phyloP scores from a whole-genome alignment of 768 basidiomycete genomes.

The Phlegmacium glaucopus region DNA sequence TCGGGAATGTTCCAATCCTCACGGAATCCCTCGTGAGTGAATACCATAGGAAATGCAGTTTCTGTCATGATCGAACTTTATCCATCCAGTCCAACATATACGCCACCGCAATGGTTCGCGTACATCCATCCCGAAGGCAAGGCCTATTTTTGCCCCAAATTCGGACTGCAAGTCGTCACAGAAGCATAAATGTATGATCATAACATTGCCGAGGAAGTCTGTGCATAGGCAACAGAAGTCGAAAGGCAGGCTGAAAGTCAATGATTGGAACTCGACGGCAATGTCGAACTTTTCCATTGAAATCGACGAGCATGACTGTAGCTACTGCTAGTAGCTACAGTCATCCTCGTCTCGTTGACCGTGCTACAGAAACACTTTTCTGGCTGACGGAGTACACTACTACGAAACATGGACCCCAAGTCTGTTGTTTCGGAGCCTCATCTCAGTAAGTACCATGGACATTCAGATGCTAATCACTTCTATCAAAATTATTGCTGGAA shows the following conservation, averaged over 20 bases:
- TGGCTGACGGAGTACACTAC: conserved; percentile 51
- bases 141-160: conserved; percentile 42
- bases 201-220: conserved; percentile 31
- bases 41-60: neutral
- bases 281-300: conserved; percentile 55
- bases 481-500: conserved; percentile 42
- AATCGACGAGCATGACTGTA: conserved; percentile 39
- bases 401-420: conserved; percentile 38
- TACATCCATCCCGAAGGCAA: conserved; percentile 61
- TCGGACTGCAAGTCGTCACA: conserved; percentile 46
- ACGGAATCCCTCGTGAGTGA: conserved; percentile 14
- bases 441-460: conserved; percentile 37
- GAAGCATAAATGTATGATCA: conserved; percentile 46
- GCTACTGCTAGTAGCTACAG: no score
- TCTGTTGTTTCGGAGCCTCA: conserved; percentile 48
- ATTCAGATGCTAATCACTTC: neutral
- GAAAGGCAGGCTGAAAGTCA: conserved; percentile 26
- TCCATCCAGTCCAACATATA: conserved; percentile 36
- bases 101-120: conserved; percentile 45
- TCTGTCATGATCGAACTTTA: neutral
- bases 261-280: conserved; percentile 29
- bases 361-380: conserved; percentile 41
- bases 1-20: conserved; percentile 16
- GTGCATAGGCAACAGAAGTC: conserved; percentile 33
- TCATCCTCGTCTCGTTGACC: conserved; percentile 55